Conservation (phyloP, 331 rosid genomes). For the Phaseolus coccineus region DNA sequence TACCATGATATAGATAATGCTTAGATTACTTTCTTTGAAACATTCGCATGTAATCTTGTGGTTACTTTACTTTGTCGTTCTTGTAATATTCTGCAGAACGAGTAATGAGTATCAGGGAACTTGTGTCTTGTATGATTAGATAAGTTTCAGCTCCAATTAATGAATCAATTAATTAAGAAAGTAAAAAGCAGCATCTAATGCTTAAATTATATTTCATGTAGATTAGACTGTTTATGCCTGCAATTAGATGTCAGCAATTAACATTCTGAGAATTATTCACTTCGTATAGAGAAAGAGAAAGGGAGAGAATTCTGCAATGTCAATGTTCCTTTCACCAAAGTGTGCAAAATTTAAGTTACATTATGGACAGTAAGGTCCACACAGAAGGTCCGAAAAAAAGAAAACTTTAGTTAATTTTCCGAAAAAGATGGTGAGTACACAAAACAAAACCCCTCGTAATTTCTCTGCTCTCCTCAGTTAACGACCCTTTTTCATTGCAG, state of each 20-base stretch:
- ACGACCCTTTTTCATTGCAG: constrained; percentile 41
- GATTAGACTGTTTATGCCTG: constrained; percentile 30
- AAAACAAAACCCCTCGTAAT: constrained; percentile 39
- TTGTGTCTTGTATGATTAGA: not conserved
- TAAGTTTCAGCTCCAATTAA: not conserved
- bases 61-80: not conserved
- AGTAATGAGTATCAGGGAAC: not conserved
- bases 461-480: constrained; percentile 37
- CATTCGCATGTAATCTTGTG: not conserved
- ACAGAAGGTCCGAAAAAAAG: constrained; percentile 42
- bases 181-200: constrained; percentile 28
- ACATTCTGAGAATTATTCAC: constrained; percentile 38
- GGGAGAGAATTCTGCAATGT: constrained; percentile 5
- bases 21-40: not conserved
- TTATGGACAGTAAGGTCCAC: constrained; percentile 38
- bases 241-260: constrained; percentile 17
- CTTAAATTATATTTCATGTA: constrained; percentile 19
- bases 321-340: constrained; percentile 34
- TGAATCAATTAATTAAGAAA: not conserved
- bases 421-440: constrained; percentile 34
- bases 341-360: constrained; percentile 52
- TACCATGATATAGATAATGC: not conserved
- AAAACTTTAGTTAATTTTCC: constrained; percentile 27
- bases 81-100: not conserved
- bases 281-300: constrained; percentile 11